Evolutionary conservation across 345 rosid genomes (phyloP).

Genomic region (Ceriops tagal): DNA sequence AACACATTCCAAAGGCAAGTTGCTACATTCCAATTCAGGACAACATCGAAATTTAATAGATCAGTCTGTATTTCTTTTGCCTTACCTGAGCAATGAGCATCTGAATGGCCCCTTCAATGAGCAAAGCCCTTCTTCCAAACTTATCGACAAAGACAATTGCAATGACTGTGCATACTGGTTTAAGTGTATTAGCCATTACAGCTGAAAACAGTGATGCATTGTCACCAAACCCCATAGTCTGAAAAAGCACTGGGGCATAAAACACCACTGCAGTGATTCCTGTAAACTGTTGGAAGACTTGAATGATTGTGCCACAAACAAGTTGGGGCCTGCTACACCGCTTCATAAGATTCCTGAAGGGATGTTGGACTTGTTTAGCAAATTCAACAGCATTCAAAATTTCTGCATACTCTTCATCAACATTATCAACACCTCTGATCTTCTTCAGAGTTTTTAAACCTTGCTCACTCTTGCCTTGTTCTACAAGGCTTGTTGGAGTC

Average conservation of each 20-base stretch:
- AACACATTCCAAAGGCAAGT: no score
- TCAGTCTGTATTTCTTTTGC: background rate
- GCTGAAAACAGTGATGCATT: slow-evolving; percentile 44
- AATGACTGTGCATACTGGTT: slow-evolving; percentile 27
- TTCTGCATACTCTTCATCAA: slow-evolving; percentile 43
- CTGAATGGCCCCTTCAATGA: slow-evolving; percentile 32
- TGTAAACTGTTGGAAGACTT: slow-evolving; percentile 67
- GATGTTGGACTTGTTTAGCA: slow-evolving; percentile 38
- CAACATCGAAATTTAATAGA: background rate
- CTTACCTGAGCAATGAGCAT: slow-evolving; percentile 34
- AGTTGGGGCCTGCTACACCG: slow-evolving; percentile 44
- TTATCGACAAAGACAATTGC: slow-evolving; percentile 35
- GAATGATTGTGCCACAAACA: slow-evolving; percentile 43
- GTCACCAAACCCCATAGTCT: slow-evolving; percentile 46
- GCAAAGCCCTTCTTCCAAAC: slow-evolving; percentile 39
- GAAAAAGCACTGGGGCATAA: slow-evolving; percentile 53
- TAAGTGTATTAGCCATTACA: slow-evolving; percentile 38
- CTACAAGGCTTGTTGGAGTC: slow-evolving; percentile 65
- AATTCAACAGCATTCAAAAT: slow-evolving; percentile 43
- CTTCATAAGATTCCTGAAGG: slow-evolving; percentile 40
- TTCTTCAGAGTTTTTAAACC: slow-evolving; percentile 36
- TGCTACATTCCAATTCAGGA: no score
- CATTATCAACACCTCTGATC: slow-evolving; percentile 53
- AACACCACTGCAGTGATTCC: slow-evolving; percentile 56
- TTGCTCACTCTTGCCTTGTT: slow-evolving; percentile 43